phyloP scores from a whole-genome alignment of 192 early-diverging fungal genomes.

The Entomortierella parvispora region DNA sequence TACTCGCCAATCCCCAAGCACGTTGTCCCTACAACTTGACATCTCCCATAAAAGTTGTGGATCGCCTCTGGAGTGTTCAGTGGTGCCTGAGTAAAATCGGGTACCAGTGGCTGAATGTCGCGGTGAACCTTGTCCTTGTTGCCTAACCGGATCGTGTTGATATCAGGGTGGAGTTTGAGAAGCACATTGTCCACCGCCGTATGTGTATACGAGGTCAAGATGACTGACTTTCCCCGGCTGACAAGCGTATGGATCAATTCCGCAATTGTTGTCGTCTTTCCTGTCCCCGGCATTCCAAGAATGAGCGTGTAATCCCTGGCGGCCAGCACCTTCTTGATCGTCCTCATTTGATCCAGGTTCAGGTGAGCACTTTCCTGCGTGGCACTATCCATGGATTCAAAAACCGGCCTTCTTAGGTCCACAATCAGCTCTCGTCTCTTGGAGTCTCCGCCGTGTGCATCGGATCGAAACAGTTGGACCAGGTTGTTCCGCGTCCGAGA shows the following conservation, averaged over 20 bases:
- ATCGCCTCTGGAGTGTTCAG: conserved; percentile 71
- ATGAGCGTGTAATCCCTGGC: conserved; percentile 91
- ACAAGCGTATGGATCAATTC: conserved; percentile 79
- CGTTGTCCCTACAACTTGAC: conserved; percentile 85
- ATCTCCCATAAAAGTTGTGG: conserved; percentile 65
- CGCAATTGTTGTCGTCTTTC: conserved; percentile 93
- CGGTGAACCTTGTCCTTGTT: conserved; percentile 62
- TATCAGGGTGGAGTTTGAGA: conserved; percentile 79
- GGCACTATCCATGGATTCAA: conserved; percentile 32
- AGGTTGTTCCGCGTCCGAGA: conserved; percentile 78
- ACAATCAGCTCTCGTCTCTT: conserved; percentile 80
- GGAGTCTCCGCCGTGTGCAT: conserved; percentile 56
- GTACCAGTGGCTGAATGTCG: conserved; percentile 14
- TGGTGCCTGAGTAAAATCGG: conserved; percentile 29
- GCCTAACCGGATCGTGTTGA: conserved; percentile 84
- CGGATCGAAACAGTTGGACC: conserved; percentile 69
- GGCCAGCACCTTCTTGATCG: conserved; percentile 75
- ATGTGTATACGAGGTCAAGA: conserved; percentile 93
- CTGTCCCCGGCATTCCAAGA: conserved; percentile 97
- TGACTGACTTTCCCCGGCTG: conserved; percentile 73
- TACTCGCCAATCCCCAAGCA: conserved; percentile 89
- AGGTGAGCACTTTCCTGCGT: conserved; percentile 50
- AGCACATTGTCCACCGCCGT: conserved; percentile 93
- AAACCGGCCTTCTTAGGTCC: conserved; percentile 78
- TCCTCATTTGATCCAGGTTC: conserved; percentile 78